Evolutionary conservation across 2,329 filamentous ascomycete genomes (phyloP), one percentile per base, ranked within the genome.

Genomic region (Domatiomyces globalis): DNA sequence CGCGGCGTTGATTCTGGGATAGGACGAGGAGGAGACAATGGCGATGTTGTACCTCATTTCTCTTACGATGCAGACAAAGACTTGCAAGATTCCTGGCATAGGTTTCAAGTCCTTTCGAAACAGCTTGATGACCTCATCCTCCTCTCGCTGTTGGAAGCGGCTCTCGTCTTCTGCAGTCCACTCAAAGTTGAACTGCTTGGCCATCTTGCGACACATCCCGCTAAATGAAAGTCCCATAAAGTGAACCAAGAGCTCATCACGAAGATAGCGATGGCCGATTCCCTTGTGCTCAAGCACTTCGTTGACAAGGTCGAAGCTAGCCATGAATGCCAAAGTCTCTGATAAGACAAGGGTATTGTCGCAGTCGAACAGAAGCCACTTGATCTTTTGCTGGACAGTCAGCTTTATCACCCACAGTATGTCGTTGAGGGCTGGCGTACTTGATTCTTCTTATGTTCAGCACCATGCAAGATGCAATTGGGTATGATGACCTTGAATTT

Each of bases 191-290:
- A 86, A 81, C 68, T 85, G 83, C 67, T 80, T 72, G 69, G 88
- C 81, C 55, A 95, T 27, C 48, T 50, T 29, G 42, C 15, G 17
- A 36, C 17, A n/a, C 49, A 54, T 52, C 69, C 87, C 86, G 60
- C 87, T 86, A 78, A 94, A 95, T 77, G 94, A 94, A 68, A 92
- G 84, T 62, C 89, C 88, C 61, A 95, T 87, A 63, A 94, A 95
- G 71, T 94, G 85, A 61, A 76, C 73, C 71, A 94, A 85, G 57
- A 95, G 81, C 54, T 80, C 76, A 46, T 82, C 78, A 63, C 84
- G 84, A 3, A 85, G 88, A 74, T 94, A 95, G 65, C 77, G 79
- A 61, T 79, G 74, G 22, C 74, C 63, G 62, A 87, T 73, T 61
- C 75, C 71, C 63, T 83, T 76, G 63, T 77, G 76, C 61, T 76